These are phyloP conservation scores for Zarea fungicola DNA, from an alignment of 2,329 filamentous ascomycete species.

Conservation along the genomic window DNA sequence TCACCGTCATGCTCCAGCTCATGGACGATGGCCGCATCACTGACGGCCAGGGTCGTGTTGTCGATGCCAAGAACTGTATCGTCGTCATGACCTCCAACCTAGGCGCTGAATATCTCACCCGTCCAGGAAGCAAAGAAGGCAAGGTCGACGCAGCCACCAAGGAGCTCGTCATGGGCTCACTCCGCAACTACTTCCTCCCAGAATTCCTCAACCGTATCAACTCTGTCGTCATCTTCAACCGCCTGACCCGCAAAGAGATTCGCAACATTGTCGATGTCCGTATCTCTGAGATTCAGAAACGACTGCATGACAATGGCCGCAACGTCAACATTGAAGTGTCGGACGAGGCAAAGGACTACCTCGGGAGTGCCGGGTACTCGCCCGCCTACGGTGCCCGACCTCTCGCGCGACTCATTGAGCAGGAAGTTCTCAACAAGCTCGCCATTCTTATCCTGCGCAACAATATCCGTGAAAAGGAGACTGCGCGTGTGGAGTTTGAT, in stretches of 20 bases:
- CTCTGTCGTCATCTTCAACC: slow-evolving; percentile 97
- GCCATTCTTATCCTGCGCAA: slow-evolving; percentile 88
- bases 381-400: slow-evolving; percentile 93
- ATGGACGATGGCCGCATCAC: slow-evolving; percentile 99
- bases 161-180: slow-evolving; percentile 83
- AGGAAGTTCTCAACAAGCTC: slow-evolving; percentile 90
- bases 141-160: slow-evolving; percentile 78
- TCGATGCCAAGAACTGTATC: slow-evolving; percentile 97
- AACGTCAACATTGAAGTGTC: slow-evolving; percentile 81
- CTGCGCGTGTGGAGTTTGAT: slow-evolving; percentile 70
- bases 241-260: slow-evolving; percentile 83
- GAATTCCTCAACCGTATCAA: slow-evolving; percentile 98
- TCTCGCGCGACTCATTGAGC: slow-evolving; percentile 84
- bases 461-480: slow-evolving; percentile 79
- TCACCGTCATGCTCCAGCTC: slow-evolving; percentile 96
- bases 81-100: slow-evolving; percentile 99
- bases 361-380: slow-evolving; percentile 87
- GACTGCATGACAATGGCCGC: slow-evolving; percentile 76
- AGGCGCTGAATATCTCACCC: slow-evolving; percentile 86
- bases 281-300: slow-evolving; percentile 82
- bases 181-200: slow-evolving; percentile 94
- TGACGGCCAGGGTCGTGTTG: slow-evolving; percentile 89
- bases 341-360: slow-evolving; percentile 84
- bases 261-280: slow-evolving; percentile 93
- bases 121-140: slow-evolving; percentile 72